Conservation (phyloP, 73 alveolate species). For the Paramecium sonneborni region DNA sequence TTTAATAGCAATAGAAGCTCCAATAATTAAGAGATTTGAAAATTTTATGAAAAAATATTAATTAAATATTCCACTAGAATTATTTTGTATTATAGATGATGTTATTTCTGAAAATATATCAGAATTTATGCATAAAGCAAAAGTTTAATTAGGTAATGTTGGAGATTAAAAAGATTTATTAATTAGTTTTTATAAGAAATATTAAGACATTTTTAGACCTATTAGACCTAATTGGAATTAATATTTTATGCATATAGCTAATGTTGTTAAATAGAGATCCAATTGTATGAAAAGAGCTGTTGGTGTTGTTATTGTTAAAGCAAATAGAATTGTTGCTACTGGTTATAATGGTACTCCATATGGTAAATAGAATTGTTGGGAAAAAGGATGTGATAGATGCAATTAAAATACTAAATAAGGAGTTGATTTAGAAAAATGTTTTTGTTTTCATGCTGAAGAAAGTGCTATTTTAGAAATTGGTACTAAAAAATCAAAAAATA, state of each 20-base stretch:
- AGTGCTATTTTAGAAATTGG: slow-evolving; percentile 79
- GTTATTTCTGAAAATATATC: neutral
- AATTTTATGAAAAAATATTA: slow-evolving; percentile 69
- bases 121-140: neutral
- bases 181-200: slow-evolving; percentile 31
- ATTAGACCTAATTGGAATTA: slow-evolving; percentile 78
- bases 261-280: slow-evolving; percentile 74
- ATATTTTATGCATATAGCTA: slow-evolving; percentile 81
- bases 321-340: slow-evolving; percentile 78
- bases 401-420: slow-evolving; percentile 76
- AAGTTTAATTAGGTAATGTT: neutral
- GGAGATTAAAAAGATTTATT: slow-evolving; percentile 58
- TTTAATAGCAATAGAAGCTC: slow-evolving; percentile 68
- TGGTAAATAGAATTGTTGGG: slow-evolving; percentile 75
- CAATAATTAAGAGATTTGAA: slow-evolving; percentile 62
- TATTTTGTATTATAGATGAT: slow-evolving; percentile 69
- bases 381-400: slow-evolving; percentile 86
- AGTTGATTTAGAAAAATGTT: slow-evolving; percentile 75
- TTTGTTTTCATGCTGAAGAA: slow-evolving; percentile 89
- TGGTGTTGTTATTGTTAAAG: slow-evolving; percentile 77
- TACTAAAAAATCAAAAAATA: slow-evolving; percentile 66
- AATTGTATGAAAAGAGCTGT: slow-evolving; percentile 84
- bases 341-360: slow-evolving; percentile 89
- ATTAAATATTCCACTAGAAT: slow-evolving; percentile 19
- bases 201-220: slow-evolving; percentile 59